A percentile compares a stretch with the other conserved stretches of the same genome.
These are phyloP conservation scores for Penicillium sp. DNA, from an alignment of 2,329 filamentous ascomycete genomes.

Conservation along the genomic window DNA sequence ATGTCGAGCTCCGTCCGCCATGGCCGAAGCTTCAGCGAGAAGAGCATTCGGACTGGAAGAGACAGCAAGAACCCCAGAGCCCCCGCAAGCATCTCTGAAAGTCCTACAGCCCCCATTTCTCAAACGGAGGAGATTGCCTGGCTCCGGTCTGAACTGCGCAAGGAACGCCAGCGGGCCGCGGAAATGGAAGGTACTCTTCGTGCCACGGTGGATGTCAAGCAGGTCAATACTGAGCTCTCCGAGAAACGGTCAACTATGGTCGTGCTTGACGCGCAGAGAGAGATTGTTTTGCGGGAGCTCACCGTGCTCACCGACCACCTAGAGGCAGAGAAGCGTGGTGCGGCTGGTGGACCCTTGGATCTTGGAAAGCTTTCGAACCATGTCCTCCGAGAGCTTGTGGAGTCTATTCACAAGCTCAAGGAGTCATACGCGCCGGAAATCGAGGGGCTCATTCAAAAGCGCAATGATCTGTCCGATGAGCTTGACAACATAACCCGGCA, in stretches of 20 bases:
- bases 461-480: conserved; percentile 78
- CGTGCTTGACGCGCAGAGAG: conserved; percentile 85
- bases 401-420: conserved; percentile 64
- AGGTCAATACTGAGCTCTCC: conserved; percentile 77
- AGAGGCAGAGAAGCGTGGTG: conserved; percentile 76
- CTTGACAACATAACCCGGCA: conserved; percentile 74
- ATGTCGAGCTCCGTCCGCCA: conserved; percentile 94
- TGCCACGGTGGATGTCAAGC: conserved; percentile 59
- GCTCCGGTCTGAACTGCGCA: conserved; percentile 67
- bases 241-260: conserved; percentile 96
- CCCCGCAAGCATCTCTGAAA: conserved; percentile 51
- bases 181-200: conserved; percentile 64
- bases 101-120: conserved; percentile 61
- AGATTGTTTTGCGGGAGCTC: conserved; percentile 89
- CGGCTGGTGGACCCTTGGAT: conserved; percentile 72
- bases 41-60: conserved; percentile 51
- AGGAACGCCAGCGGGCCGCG: conserved; percentile 77
- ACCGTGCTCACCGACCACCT: conserved; percentile 86
- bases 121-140: conserved; percentile 59
- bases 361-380: conserved; percentile 63
- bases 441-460: conserved; percentile 83
- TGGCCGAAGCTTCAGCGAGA: conserved; percentile 77
- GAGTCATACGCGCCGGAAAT: conserved; percentile 70
- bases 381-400: conserved; percentile 58
- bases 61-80: conserved; percentile 68